Base-by-base conservation (phyloP, 192 early-diverging fungal genomes). In the Kappamyces sp. region DNA sequence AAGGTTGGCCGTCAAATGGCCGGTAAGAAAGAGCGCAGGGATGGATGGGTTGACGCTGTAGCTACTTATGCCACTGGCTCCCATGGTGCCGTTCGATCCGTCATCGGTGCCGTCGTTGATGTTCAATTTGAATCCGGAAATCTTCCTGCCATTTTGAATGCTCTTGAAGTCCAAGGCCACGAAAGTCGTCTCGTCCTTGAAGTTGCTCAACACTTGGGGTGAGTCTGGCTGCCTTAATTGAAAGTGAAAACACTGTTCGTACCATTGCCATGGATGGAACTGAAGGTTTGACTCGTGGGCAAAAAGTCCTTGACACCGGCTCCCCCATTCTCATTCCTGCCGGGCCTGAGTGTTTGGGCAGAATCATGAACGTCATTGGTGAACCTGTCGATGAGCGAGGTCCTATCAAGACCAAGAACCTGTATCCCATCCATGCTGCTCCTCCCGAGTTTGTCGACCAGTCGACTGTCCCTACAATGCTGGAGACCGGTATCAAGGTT, bases 201-300 rank as follows among this genome's bases (percentile, higher is more conserved):
- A 76, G 94, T 97, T 42, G 77, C 92, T 51, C 91, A 94, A 80
- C 94, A 97, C 75, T 62, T 89, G 87, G 84, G 94, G 93, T 80
- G 62, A 31, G 74, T 64, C 3, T 10, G 9, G 5, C 63, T 71
- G 8, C 10, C 10, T 13, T 8, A 31, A 12, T 34, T 9, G 2
- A 52, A 37, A 82, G 80, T 57, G 92, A 97, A 76, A 93, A 93
- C 88, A 92, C 90, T 52, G 94, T 97, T 69, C 91, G 94, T 67
- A 92, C 90, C 68, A 97, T 97, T 91, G 94, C 94, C 71, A 97
- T 97, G 94, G 94, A 97, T 84, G 94, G 91, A 77, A 97, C 93
- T 64, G 91, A 97, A 74, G 90, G 94, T 86, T 86, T 97, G 55
- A 87, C 90, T 71, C 90, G 94, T 82, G 94, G 94, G 53, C 94